A percentile compares a stretch with the other conserved stretches of the same genome.
Conservation (phyloP, 148 eudicot genomes). For the Rhododendron kiyosumense region DNA sequence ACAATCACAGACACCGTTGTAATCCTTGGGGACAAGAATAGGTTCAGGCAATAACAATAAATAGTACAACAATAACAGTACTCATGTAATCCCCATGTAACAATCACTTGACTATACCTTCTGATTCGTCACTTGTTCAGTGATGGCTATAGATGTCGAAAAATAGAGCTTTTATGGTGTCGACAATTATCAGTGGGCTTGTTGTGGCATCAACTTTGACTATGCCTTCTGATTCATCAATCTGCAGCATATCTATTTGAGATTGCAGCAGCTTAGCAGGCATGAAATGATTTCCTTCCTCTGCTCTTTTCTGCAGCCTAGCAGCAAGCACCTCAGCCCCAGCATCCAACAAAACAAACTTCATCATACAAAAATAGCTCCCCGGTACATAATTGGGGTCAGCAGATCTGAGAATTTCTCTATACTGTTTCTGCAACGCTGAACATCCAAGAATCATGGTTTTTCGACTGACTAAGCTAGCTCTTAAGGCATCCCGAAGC, state of each 20-base stretch:
- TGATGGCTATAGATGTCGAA: not conserved
- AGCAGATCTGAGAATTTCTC: constrained; percentile 62
- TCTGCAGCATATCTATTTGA: constrained; percentile 67
- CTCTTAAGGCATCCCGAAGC: constrained; percentile 42
- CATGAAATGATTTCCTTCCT: constrained; percentile 78
- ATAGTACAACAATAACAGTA: not conserved
- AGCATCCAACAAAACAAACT: constrained; percentile 68
- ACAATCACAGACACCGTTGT: not conserved
- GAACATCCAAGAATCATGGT: constrained; percentile 74
- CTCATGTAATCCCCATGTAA: not conserved
- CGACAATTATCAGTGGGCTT: constrained; percentile 40
- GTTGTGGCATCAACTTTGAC: constrained; percentile 67
- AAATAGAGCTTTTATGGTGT: constrained; percentile 22
- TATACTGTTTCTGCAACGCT: constrained; percentile 61
- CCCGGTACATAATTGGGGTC: constrained; percentile 44
- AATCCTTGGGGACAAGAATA: not conserved
- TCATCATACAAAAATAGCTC: constrained; percentile 27
- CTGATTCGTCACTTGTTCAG: not conserved
- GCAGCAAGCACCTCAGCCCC: constrained; percentile 51
- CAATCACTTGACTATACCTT: not conserved
- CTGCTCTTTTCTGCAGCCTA: constrained; percentile 58
- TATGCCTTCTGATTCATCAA: constrained; percentile 76
- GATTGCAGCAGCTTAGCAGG: constrained; percentile 74
- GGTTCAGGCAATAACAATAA: not conserved
- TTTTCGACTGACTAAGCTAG: constrained; percentile 29